Evolutionary conservation across 495 filamentous ascomycete species (phyloP), one percentile per base, ranked within the genome.

Genomic region (Collariella sp.): DNA sequence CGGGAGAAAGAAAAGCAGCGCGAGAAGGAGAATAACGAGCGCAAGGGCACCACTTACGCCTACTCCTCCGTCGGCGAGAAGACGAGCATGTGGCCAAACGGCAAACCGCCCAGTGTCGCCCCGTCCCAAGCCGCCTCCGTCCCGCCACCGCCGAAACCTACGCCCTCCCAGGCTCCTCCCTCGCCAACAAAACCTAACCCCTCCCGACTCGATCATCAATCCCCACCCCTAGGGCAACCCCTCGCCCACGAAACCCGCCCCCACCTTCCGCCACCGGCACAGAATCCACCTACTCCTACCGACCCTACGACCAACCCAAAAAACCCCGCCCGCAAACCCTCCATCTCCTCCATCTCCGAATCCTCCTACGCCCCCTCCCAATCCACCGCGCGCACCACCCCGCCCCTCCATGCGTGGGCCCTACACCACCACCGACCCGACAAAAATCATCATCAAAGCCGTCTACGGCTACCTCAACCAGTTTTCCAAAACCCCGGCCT

Each of bases 401-500:
- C 90, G 29, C 89, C 90, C 87, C 0, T 87, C 84, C 10, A 77
- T 82, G 52, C 83, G 87, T 24, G 81, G 82, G 1, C 69, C 73
- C 2, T 98, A 97, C 67, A 77, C 77, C 16, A 95, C 88, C 38
- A 85, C 85, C 60, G 91, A 97, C 67, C 89, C 91, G 3, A 82
- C 93, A 65, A 98, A 97, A 76, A 93, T 97, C 58, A 82, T 94
- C 41, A 87, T 98, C 65, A 85, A 83, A 62, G 91, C 87, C 13
- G 93, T 98, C 6, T 97, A 91, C 62, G 75, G 79, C 16, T 97
- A 93, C 75, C 88, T 86, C 65, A 89, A 91, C 64, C 76, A 84
- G 41, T 91, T 88, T 64, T 82, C 83, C 36, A 85, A 83, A 46
- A 88, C 83, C 7, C 91, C 93, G 0, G 78, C 86, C 16, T 86